Evolutionary conservation across 2,329 filamentous ascomycete species (phyloP), one percentile per base, ranked within the genome.

Genomic region (Colletotrichum sidae): DNA sequence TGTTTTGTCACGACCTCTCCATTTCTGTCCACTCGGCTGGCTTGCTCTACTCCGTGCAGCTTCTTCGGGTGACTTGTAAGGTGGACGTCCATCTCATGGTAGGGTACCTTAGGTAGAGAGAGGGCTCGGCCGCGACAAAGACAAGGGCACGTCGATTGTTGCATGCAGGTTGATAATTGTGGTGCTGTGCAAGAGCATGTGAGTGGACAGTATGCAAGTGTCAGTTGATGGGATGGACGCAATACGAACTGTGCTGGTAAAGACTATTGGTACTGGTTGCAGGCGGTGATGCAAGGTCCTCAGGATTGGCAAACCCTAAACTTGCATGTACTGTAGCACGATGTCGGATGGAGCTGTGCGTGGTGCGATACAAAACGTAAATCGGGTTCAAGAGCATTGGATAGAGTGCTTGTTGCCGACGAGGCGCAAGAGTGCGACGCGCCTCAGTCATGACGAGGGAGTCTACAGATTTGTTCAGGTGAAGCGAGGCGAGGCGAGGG

Each of bases 381-480:
- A 25, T 25, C 25, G 25, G 25, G 25, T 5, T 25, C 25, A 25
- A 25, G 25, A 25, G 25, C 25, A 25, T 25, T 25, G 25, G 25
- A 25, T 25, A 25, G 25, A 25, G 25, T 25, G 25, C 25, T 25
- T 25, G 25, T 25, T 25, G 25, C 25, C 25, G 25, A 25, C 25
- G 25, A 25, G 25, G 25, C 25, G 25, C 25, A 25, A 25, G 25
- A 25, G 25, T 25, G 25, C 25, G 25, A 25, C 25, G 4, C 25
- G 25, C 25, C 25, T 25, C 17, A 17, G 17, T 17, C 17, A 17
- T 17, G 17, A 17, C 2, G 2, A 17, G 2, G 17, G 17, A 17
- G 17, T 17, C 25, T 25, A 55, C 53, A 57, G 63, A 58, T 66
- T 66, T 59, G 53, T 66, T 66, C 59, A 63, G 58, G 63, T 63